These are phyloP conservation scores for Aspergillus affinis DNA, from an alignment of 495 filamentous ascomycete species.

Conservation along the genomic window DNA sequence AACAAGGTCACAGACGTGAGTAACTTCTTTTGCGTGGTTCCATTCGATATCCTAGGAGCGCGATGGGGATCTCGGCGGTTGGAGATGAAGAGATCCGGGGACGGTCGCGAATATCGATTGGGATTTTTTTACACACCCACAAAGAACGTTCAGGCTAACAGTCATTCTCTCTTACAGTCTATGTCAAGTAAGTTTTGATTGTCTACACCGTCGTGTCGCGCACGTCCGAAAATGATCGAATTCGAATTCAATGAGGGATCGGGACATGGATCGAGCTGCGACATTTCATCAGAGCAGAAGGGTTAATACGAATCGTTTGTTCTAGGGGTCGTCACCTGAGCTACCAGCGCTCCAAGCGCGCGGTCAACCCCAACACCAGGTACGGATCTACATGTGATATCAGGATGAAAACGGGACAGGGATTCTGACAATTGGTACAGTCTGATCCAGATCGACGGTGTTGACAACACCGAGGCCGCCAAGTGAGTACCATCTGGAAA, in stretches of 20 bases:
- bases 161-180: slow-evolving; percentile 58
- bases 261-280: slow-evolving; percentile 17
- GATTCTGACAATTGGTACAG: slow-evolving; percentile 38
- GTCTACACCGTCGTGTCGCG: slow-evolving; percentile 24
- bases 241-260: slow-evolving; percentile 14
- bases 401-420: slow-evolving; percentile 14
- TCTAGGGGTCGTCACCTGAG: slow-evolving; percentile 86
- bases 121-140: slow-evolving; percentile 7
- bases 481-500: slow-evolving; percentile 55
- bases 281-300: slow-evolving; percentile 25
- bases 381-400: slow-evolving; percentile 27
- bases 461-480: slow-evolving; percentile 81
- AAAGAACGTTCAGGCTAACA: slow-evolving; percentile 35
- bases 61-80: slow-evolving; percentile 10
- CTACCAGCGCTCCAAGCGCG: slow-evolving; percentile 87
- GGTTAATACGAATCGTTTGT: slow-evolving; percentile 38
- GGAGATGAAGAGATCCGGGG: not conserved
- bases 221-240: slow-evolving; percentile 18
- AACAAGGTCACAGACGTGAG: slow-evolving; percentile 84
- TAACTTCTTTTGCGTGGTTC: slow-evolving; percentile 23
- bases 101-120: slow-evolving; percentile 9
- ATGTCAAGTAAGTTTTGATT: slow-evolving; percentile 78
- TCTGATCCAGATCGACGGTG: slow-evolving; percentile 96
- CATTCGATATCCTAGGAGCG: slow-evolving; percentile 18
- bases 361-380: slow-evolving; percentile 78